Conservation (phyloP, 2,329 filamentous ascomycete genomes). For the Geosmithia putterillii region DNA sequence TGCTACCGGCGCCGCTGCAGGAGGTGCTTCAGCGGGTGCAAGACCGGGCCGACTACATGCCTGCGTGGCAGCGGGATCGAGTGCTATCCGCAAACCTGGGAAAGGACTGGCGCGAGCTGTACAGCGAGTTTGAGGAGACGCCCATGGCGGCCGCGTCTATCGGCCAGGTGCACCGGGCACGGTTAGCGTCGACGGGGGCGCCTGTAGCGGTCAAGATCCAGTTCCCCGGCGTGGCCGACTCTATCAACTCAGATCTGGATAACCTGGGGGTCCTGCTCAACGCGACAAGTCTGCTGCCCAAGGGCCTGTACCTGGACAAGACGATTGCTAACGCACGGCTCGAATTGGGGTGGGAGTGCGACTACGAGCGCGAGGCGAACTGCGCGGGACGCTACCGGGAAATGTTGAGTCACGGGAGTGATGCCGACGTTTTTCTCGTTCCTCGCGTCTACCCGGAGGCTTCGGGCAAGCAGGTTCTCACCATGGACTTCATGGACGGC, state of each 20-base stretch:
- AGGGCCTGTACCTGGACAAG: slow-evolving; percentile 88
- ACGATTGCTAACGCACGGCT: slow-evolving; percentile 90
- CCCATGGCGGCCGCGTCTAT: slow-evolving; percentile 95
- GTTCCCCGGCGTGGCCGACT: slow-evolving; percentile 90
- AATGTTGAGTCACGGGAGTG: slow-evolving; percentile 53
- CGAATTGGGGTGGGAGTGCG: slow-evolving; percentile 93
- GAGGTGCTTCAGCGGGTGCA: slow-evolving; percentile 89
- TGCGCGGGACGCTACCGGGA: slow-evolving; percentile 65
- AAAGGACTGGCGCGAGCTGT: slow-evolving; percentile 71
- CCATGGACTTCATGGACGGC: slow-evolving; percentile 85
- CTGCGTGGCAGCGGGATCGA: slow-evolving; percentile 77
- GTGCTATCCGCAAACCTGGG: slow-evolving; percentile 74
- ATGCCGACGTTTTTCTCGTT: slow-evolving; percentile 63
- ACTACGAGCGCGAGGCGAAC: slow-evolving; percentile 80
- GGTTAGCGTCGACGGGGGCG: slow-evolving; percentile 60
- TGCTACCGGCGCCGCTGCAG: slow-evolving; percentile 79
- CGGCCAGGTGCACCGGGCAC: slow-evolving; percentile 84
- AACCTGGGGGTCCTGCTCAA: slow-evolving; percentile 86
- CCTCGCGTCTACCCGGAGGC: slow-evolving; percentile 69
- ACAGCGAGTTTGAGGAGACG: slow-evolving; percentile 73
- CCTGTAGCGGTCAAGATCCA: slow-evolving; percentile 92
- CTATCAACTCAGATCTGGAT: slow-evolving; percentile 91
- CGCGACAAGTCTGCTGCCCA: slow-evolving; percentile 79
- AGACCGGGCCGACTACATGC: slow-evolving; percentile 97
- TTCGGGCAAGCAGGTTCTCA: slow-evolving; percentile 75